Evolutionary conservation across 805 yeast genomes (phyloP).

Genomic region (Candida caryicola): DNA sequence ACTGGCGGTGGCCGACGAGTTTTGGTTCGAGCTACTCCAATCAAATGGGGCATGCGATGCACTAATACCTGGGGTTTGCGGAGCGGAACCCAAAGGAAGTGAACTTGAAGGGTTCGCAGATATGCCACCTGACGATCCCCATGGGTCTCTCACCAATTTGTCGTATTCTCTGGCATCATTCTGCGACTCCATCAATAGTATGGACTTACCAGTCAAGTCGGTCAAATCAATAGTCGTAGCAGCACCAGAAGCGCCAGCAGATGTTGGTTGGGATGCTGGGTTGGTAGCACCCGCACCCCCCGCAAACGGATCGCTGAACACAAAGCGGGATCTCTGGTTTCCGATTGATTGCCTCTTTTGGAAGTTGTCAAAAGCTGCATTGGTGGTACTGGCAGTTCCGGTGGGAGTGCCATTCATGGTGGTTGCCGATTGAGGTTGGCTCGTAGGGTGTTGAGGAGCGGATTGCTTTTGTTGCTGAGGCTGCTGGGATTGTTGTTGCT

Average conservation of each 20-base stretch:
- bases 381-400: neutral
- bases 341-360: constrained; percentile 55
- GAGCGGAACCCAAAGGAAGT: constrained; percentile 24
- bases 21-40: constrained; percentile 26
- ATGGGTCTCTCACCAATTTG: constrained; percentile 47
- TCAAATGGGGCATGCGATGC: constrained; percentile 22
- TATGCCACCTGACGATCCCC: constrained; percentile 21
- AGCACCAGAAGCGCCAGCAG: constrained; percentile 4
- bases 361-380: constrained; percentile 22
- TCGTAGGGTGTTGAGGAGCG: constrained; percentile 3
- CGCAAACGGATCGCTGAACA: constrained; percentile 61
- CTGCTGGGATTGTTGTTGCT: constrained; percentile 4
- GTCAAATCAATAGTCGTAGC: constrained; percentile 31
- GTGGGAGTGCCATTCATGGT: neutral
- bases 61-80: constrained; percentile 39
- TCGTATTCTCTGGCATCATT: constrained; percentile 48
- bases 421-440: neutral
- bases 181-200: constrained; percentile 45
- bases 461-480: constrained; percentile 1
- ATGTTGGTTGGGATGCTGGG: constrained; percentile 1
- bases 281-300: constrained; percentile 10
- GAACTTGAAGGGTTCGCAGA: constrained; percentile 7
- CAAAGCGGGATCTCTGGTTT: constrained; percentile 62
- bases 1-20: constrained; percentile 3
- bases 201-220: constrained; percentile 40